Evolutionary conservation across 805 yeast species (phyloP).

Genomic region (Candida odintsovae): DNA sequence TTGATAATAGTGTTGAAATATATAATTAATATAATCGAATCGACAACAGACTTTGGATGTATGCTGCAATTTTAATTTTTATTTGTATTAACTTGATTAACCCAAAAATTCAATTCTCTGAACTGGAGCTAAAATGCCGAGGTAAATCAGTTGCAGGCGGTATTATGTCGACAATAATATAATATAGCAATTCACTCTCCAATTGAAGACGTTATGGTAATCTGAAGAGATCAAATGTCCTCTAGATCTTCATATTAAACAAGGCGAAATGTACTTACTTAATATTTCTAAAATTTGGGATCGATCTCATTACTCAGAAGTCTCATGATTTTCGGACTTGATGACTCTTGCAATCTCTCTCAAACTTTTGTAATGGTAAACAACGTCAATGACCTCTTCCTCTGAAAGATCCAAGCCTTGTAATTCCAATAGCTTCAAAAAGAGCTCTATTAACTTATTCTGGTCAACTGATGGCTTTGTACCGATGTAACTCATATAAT

Average conservation of each 20-base stretch:
- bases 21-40: no score
- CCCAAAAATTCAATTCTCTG: no score
- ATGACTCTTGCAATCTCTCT: slow-evolving; percentile 1
- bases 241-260: no score
- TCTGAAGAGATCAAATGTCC: no score
- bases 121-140: neutral
- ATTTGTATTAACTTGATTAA: no score
- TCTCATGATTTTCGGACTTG: neutral
- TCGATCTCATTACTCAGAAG: neutral
- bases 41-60: no score
- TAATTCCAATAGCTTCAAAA: slow-evolving; percentile 3
- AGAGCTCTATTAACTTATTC: slow-evolving; percentile 1
- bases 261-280: no score
- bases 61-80: no score
- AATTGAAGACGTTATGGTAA: no score
- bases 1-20: no score
- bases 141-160: neutral
- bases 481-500: neutral
- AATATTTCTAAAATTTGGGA: neutral
- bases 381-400: slow-evolving; percentile 1
- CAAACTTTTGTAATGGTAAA: slow-evolving; percentile 1
- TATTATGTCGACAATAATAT: neutral
- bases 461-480: neutral
- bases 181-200: no score
- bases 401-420: slow-evolving; percentile 3